Evolutionary conservation across 768 basidiomycete species (phyloP).

Genomic region (Austroboletus eburneus): DNA sequence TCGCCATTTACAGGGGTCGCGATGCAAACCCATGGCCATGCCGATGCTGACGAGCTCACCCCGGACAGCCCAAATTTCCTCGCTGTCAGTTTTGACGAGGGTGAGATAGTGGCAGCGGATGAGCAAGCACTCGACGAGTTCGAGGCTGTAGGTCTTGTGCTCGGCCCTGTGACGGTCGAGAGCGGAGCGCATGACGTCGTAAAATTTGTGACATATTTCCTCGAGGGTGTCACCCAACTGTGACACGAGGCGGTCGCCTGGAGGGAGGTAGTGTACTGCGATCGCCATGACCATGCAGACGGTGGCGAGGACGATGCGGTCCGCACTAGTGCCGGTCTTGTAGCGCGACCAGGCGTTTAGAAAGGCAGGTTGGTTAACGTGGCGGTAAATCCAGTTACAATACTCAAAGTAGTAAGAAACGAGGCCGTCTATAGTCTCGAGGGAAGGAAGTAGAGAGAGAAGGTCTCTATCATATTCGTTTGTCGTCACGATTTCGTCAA

Average conservation of each 20-base stretch:
- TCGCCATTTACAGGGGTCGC: conserved; percentile 78
- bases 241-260: conserved; percentile 58
- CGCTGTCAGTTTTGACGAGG: conserved; percentile 68
- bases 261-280: conserved; percentile 67
- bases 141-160: conserved; percentile 57
- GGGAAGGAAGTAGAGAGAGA: conserved; percentile 57
- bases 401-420: conserved; percentile 78
- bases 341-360: conserved; percentile 66
- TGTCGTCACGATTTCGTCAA: conserved; percentile 39
- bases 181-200: conserved; percentile 62
- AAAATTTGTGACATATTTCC: conserved; percentile 62
- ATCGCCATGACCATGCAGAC: conserved; percentile 74
- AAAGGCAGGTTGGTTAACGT: conserved; percentile 65
- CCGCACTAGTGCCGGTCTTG: conserved; percentile 60
- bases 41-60: conserved; percentile 73
- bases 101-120: conserved; percentile 69
- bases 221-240: conserved; percentile 49
- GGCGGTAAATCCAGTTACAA: conserved; percentile 85
- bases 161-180: conserved; percentile 61
- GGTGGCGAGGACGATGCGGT: conserved; percentile 67
- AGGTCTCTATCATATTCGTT: conserved; percentile 72
- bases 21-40: conserved; percentile 80
- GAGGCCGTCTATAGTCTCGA: conserved; percentile 68
- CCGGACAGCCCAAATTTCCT: conserved; percentile 75
- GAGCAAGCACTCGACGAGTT: conserved; percentile 72